Conservation (phyloP, 1,139 yeast genomes). For the Yamadazyma atlantica region DNA sequence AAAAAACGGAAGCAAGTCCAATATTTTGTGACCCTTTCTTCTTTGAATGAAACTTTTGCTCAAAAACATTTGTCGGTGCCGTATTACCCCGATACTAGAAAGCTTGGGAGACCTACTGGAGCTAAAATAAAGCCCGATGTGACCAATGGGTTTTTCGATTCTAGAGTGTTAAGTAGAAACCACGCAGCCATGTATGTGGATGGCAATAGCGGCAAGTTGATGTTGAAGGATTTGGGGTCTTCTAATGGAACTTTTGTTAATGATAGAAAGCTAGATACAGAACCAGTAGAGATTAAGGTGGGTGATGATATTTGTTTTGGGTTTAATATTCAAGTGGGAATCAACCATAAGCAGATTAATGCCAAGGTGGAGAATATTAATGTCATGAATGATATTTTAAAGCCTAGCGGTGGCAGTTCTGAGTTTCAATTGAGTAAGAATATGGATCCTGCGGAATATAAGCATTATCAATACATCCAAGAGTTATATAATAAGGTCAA, state of each 20-base stretch:
- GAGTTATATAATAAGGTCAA: slow-evolving; percentile 25
- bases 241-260: slow-evolving; percentile 95
- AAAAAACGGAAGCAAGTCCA: slow-evolving; percentile 34
- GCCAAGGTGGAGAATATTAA: slow-evolving; percentile 75
- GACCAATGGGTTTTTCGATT: slow-evolving; percentile 91
- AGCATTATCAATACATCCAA: slow-evolving; percentile 46
- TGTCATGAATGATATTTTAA: slow-evolving; percentile 44
- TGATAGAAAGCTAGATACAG: slow-evolving; percentile 65
- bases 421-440: slow-evolving; percentile 3
- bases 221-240: slow-evolving; percentile 81
- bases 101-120: slow-evolving; percentile 84
- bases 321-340: slow-evolving; percentile 83
- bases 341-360: slow-evolving; percentile 80
- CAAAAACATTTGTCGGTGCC: slow-evolving; percentile 81
- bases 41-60: slow-evolving; percentile 81
- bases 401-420: slow-evolving; percentile 16
- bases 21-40: slow-evolving; percentile 63
- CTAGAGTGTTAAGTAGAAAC: slow-evolving; percentile 86
- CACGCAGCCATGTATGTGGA: slow-evolving; percentile 91
- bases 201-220: slow-evolving; percentile 62
- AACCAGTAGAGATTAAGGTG: slow-evolving; percentile 61
- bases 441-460: slow-evolving; percentile 31
- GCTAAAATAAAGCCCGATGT: slow-evolving; percentile 71
- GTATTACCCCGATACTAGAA: slow-evolving; percentile 75
- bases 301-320: slow-evolving; percentile 89